Evolutionary conservation across 352 stramenopile genomes (phyloP).

Genomic region (Phytopythium aichiense): DNA sequence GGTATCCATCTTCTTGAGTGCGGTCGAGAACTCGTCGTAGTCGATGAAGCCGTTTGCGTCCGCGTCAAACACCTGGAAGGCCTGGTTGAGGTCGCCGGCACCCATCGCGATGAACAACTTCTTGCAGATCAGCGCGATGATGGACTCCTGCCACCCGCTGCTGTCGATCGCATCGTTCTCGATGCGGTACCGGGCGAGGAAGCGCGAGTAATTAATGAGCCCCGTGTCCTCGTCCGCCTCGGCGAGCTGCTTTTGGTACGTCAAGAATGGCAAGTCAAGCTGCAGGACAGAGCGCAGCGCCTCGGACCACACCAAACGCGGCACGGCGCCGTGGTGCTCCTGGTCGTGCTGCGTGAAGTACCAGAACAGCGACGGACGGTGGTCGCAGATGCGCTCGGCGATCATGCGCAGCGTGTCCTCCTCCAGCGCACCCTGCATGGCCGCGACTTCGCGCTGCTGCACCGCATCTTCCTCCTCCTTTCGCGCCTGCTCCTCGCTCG

Average conservation of each 20-base stretch:
- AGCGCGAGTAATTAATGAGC: constrained; percentile 92
- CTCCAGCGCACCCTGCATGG: constrained; percentile 80
- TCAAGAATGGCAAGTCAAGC: constrained; percentile 89
- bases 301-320: constrained; percentile 87
- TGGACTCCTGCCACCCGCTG: constrained; percentile 87
- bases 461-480: constrained; percentile 6
- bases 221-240: constrained; percentile 76
- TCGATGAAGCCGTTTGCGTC: constrained; percentile 90
- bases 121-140: constrained; percentile 90
- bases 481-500: not conserved
- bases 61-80: constrained; percentile 90
- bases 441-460: constrained; percentile 14
- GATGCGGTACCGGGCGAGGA: constrained; percentile 92
- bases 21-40: constrained; percentile 92
- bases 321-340: constrained; percentile 83
- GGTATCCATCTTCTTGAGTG: constrained; percentile 91
- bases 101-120: constrained; percentile 91
- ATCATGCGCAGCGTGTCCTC: constrained; percentile 92
- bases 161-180: constrained; percentile 85
- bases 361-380: constrained; percentile 91
- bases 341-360: constrained; percentile 93
- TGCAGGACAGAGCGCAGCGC: constrained; percentile 89
- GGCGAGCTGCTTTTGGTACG: constrained; percentile 86
- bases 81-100: constrained; percentile 83
- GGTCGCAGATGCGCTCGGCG: constrained; percentile 90